Conservation (phyloP, 768 basidiomycete genomes). For the Hericium rajendrae region DNA sequence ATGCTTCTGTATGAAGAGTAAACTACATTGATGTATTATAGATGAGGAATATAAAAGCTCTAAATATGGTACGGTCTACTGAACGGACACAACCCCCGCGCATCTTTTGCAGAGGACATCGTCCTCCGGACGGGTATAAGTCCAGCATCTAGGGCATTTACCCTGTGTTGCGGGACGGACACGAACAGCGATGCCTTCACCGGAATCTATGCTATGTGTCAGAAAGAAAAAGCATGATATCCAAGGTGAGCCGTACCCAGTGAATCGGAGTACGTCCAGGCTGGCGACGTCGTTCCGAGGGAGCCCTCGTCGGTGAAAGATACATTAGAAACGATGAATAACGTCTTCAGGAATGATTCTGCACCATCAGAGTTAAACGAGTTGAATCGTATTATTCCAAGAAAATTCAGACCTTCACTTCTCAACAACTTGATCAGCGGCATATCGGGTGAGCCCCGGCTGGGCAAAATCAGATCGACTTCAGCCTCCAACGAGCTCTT, state of each 20-base stretch:
- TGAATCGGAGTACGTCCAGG: conserved; percentile 41
- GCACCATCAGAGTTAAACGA: neutral
- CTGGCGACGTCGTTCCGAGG: conserved; percentile 27
- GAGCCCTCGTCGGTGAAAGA: conserved; percentile 38
- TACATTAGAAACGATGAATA: conserved; percentile 78
- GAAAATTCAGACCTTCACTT: conserved; percentile 27
- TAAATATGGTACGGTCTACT: conserved; percentile 5
- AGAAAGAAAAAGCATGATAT: neutral
- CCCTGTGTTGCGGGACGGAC: conserved; percentile 48
- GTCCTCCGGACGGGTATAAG: conserved; percentile 42
- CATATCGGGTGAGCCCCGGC: conserved; percentile 17
- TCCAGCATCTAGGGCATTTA: conserved; percentile 94
- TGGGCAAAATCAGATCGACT: conserved; percentile 51
- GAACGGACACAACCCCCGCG: conserved; percentile 16
- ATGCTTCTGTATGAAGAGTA: neutral
- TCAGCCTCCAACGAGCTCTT: conserved; percentile 72
- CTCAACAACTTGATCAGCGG: conserved; percentile 30
- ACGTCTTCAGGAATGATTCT: conserved; percentile 58
- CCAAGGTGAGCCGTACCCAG: conserved; percentile 27
- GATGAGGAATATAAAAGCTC: neutral
- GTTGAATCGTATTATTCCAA: neutral
- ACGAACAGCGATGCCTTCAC: conserved; percentile 32
- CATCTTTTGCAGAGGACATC: conserved; percentile 65
- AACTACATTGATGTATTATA: neutral
- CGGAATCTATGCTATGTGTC: conserved; percentile 11